Evolutionary conservation across 129 eudicot genomes (phyloP).

Genomic region (Pittosporum tobira): DNA sequence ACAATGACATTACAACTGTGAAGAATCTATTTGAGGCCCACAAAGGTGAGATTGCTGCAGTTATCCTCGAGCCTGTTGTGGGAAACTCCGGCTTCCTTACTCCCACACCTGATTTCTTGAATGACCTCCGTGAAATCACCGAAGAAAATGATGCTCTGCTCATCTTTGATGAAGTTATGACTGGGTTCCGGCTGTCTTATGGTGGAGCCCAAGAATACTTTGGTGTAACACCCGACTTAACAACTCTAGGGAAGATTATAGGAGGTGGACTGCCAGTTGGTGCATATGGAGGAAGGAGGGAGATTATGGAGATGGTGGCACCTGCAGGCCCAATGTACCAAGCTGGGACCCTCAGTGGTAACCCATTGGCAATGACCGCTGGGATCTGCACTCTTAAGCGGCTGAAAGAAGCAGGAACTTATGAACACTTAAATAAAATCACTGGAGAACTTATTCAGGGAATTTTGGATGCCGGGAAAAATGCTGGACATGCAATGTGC

Average conservation of each 20-base stretch:
- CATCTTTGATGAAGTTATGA: slow-evolving; percentile 86
- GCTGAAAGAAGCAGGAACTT: slow-evolving; percentile 45
- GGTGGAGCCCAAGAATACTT: slow-evolving; percentile 92
- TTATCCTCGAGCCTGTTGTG: slow-evolving; percentile 81
- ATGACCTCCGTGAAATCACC: slow-evolving; percentile 42
- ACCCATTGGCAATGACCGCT: slow-evolving; percentile 95
- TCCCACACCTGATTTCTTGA: slow-evolving; percentile 61
- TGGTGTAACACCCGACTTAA: slow-evolving; percentile 66
- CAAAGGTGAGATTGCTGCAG: slow-evolving; percentile 84
- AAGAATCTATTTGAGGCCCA: slow-evolving; percentile 42
- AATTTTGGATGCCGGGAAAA: slow-evolving; percentile 56
- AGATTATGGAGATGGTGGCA: slow-evolving; percentile 97
- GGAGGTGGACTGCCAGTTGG: slow-evolving; percentile 94
- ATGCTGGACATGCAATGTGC: slow-evolving; percentile 62
- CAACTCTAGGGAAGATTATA: slow-evolving; percentile 69
- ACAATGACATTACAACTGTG: slow-evolving; percentile 53
- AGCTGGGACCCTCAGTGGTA: slow-evolving; percentile 83
- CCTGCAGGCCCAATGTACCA: slow-evolving; percentile 97
- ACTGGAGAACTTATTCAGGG: slow-evolving; percentile 53
- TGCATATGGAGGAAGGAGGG: slow-evolving; percentile 89
- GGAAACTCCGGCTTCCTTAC: slow-evolving; percentile 89
- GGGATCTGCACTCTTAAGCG: slow-evolving; percentile 86
- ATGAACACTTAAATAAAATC: slow-evolving; percentile 54
- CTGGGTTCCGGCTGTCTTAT: slow-evolving; percentile 72
- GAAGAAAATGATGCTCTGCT: slow-evolving; percentile 56